Percentiles rank a stretch among this genome's conserved stretches.
Evolutionary conservation across 768 basidiomycete species (phyloP).

Genomic region (Termitomyces sp.): DNA sequence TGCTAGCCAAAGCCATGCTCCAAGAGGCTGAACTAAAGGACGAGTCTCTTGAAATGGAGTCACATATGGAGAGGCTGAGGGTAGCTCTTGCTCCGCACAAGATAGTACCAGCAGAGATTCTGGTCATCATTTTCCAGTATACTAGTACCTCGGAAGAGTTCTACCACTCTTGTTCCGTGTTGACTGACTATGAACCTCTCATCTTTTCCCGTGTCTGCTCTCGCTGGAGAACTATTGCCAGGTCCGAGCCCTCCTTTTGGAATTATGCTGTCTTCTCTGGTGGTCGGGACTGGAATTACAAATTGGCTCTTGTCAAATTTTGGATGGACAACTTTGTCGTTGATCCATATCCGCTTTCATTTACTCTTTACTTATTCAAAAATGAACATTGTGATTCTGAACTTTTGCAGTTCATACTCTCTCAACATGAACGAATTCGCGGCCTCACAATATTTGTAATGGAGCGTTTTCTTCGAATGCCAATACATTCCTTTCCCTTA

Average conservation of each 20-base stretch:
- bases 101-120: no score
- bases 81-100: not conserved
- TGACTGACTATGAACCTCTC: not conserved
- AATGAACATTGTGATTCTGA: fast-evolving
- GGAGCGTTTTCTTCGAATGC: not conserved
- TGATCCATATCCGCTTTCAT: no score
- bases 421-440: not conserved
- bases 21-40: not conserved
- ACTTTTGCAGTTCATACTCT: not conserved
- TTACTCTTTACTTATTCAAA: not conserved
- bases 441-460: not conserved
- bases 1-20: not conserved
- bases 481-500: not conserved
- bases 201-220: not conserved
- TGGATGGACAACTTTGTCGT: not conserved
- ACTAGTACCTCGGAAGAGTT: not conserved
- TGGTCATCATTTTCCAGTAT: not conserved
- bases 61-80: not conserved
- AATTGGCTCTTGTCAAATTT: not conserved
- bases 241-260: not conserved
- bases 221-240: not conserved
- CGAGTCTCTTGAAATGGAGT: not conserved
- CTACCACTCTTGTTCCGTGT: not conserved
- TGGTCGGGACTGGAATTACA: not conserved
- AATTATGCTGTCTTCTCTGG: not conserved